phyloP scores from a whole-genome alignment of 495 filamentous ascomycete species.

The Daldinia caldariorum region DNA sequence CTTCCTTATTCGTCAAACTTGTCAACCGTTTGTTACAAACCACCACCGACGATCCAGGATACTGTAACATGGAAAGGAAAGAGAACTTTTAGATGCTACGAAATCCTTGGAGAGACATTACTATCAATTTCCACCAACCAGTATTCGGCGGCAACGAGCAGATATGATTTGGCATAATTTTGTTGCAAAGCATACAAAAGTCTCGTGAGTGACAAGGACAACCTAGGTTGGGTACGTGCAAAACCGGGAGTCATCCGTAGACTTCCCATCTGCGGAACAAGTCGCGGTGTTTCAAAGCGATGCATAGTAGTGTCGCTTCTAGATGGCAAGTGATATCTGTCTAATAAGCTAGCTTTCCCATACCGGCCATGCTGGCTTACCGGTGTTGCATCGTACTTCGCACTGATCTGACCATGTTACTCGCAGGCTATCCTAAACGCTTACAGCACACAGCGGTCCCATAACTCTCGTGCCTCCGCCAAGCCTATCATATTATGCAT shows the following conservation, averaged over 20 bases:
- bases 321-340: constrained; percentile 31
- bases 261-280: constrained; percentile 26
- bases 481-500: constrained; percentile 15
- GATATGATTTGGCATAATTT: constrained; percentile 19
- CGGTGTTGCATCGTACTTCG: constrained; percentile 32
- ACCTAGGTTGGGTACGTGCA: constrained; percentile 9
- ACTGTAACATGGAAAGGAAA: constrained; percentile 28
- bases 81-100: constrained; percentile 26
- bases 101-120: constrained; percentile 27
- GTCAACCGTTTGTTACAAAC: constrained; percentile 25
- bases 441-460: constrained; percentile 23
- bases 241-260: constrained; percentile 13
- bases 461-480: constrained; percentile 19
- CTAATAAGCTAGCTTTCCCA: constrained; percentile 26
- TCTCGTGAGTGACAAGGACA: constrained; percentile 19
- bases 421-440: constrained; percentile 13
- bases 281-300: constrained; percentile 31
- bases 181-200: constrained; percentile 9
- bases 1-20: background rate
- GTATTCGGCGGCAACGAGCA: constrained; percentile 6
- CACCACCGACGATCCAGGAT: constrained; percentile 7
- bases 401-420: constrained; percentile 30
- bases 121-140: constrained; percentile 28
- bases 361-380: constrained; percentile 29
- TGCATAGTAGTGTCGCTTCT: constrained; percentile 16